Evolutionary conservation across 2,329 filamentous ascomycete genomes (phyloP), one percentile per base, ranked within the genome.

Genomic region (Pseudogymnoascus sp.): DNA sequence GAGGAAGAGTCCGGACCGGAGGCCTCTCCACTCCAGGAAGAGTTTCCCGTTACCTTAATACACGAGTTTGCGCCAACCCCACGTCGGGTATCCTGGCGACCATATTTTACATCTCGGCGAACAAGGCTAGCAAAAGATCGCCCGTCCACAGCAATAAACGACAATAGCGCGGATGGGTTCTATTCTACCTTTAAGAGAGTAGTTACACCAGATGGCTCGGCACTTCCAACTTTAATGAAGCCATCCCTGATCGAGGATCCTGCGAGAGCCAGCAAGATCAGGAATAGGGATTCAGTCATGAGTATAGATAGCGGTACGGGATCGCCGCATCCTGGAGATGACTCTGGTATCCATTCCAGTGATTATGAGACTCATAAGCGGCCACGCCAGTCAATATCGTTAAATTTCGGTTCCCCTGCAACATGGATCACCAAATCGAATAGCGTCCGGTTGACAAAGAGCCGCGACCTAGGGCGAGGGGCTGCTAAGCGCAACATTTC

Each of bases 371-470:
- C 77, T 1, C 77, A 78, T 6, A 80, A 78, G 68, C 76, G 73
- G 60, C 75, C 81, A 11, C 78, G 77, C 62, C 79, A 82, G 64
- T 86, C 85, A 14, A 75, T 84, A 25, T 87, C 85, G 14, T 81
- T 84, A 78, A 83, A 85, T 62, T 84, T 88, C 65, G 78, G 78
- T 65, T 82, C 84, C 1, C 79, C 84, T 14, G 77, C 76, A 60
- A 81, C 76, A 60, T 86, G 84, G 83, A 81, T 85, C 66, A 75
- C 82, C 36, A 82, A 77, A 71, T 77, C 80, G 7, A 80, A 82
- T 62, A 87, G 84, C 73, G 70, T 86, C 62, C 80, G 83, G 59
- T 80, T 81, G 21, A 75, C 79, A 31, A 87, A 85, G 73, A 78
- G 81, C 65, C 78, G 77, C 64, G 74, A 75, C 65, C 76, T 79